Conservation (phyloP, 768 basidiomycete genomes). For the Hydnomerulius pinastri region DNA sequence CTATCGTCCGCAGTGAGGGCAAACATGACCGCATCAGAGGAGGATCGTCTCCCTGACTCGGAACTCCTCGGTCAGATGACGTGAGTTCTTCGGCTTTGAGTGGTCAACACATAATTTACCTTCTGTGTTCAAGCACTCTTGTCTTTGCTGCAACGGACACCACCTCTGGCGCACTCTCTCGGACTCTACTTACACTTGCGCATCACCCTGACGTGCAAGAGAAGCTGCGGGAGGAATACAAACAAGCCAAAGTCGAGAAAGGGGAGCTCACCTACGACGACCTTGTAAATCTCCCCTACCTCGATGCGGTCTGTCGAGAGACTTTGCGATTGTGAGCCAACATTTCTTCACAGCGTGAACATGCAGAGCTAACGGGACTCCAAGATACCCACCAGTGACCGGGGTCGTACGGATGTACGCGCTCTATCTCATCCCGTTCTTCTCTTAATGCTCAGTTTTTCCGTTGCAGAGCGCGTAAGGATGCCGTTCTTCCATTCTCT, state of each 20-base stretch:
- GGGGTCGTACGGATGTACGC: neutral
- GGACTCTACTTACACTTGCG: conserved; percentile 39
- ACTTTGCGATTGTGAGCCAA: too few species aligned
- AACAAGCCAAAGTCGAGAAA: conserved; percentile 13
- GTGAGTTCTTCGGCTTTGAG: conserved; percentile 22
- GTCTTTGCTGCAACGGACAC: conserved; percentile 48
- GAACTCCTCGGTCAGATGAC: conserved; percentile 43
- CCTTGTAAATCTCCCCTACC: conserved; percentile 36
- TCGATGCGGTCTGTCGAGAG: conserved; percentile 44
- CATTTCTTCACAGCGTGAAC: too few species aligned
- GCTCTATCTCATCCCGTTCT: neutral
- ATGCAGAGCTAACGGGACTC: too few species aligned
- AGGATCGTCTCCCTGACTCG: conserved; percentile 34
- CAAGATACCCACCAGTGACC: neutral
- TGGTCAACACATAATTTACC: too few species aligned
- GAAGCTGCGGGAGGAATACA: conserved; percentile 39
- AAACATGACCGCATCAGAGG: conserved; percentile 30
- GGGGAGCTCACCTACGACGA: conserved; percentile 35
- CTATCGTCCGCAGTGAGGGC: conserved; percentile 35
- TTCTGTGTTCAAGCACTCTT: conserved; percentile 33
- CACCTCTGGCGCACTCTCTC: conserved; percentile 42
- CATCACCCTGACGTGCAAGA: conserved; percentile 40
- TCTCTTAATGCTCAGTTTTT: neutral
- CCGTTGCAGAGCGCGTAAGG: conserved; percentile 41
- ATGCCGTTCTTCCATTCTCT: conserved; percentile 44